Evolutionary conservation across 768 basidiomycete genomes (phyloP), one percentile per base, ranked within the genome.

Genomic region (Lactarius sanguifluus): DNA sequence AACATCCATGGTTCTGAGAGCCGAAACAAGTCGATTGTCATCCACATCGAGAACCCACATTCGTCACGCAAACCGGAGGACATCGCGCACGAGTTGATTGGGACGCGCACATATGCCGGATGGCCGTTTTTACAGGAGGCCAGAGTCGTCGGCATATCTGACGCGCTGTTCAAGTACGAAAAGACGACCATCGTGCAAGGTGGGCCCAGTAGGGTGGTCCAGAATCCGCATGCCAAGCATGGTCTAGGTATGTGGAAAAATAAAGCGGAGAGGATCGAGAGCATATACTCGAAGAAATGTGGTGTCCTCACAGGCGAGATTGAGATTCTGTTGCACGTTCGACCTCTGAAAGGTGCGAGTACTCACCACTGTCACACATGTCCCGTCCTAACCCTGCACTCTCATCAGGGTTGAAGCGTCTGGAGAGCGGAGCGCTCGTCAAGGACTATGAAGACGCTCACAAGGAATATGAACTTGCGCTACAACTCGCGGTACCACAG

Each of bases 91-190:
- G 81, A 83, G 73, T 82, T 92, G 80, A 79, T 98, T 55, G 94
- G 91, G 18, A 79, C 88, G 73, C 83, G 90, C 50, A 86, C 85
- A 0, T 98, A 91, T 74, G 79, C 88, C 64, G 87, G 89, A 30
- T 99, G 96, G 96, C 97, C 97, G 0, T 98, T 96, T 82, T 78
- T 99, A 50, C 91, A 91, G 71, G 97, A 99, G 77, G 96, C 93
- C 2, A 77, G 86, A 71, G 94, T 98, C 1, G 86, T 88, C 2
- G 90, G 89, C 20, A 82, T 98, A 8, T 96, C 94, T 20, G 96
- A 98, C 75, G 82, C 87, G 41, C 74, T 90, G 67, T 92, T 94
- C 85, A 89, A 85, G 75, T 96, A 96, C 73, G 93, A 96, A 78
- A 86, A 86, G 77, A 75, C 86, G 71, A 72, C 75, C 5, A 75